Base-by-base conservation (phyloP, 140 eudicot genomes). In the Stevia rebaudiana region DNA sequence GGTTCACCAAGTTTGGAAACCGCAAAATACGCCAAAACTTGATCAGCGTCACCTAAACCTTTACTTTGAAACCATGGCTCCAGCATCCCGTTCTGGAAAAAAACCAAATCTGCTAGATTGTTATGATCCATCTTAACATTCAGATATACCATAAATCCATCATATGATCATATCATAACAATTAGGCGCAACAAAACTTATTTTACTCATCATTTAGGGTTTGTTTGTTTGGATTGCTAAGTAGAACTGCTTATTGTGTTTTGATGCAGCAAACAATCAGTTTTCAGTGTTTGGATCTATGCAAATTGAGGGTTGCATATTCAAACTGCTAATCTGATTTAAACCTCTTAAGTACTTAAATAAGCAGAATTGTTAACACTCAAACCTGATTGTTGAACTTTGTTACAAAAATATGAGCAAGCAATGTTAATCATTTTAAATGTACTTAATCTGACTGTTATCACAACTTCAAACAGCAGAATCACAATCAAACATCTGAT, bases 41-140 rank as follows among this genome's bases (percentile, higher is more conserved):
- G 98, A 62, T 71, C 88, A 1, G 95, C 90, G 49, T 81, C 83
- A 66, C 87, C 82, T 24, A 92, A 70, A 70, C 94, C 96, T 79
- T 92, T 92, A 81, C 87, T 85, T 40, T 88, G 50, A 50, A 88
- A 88, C 98, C 98, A 92, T 11, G 98, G 98, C 78, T 88, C 96
- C 89, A 92, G 68, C 98, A 92, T 92, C 60, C 98, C 98, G 57
- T 92, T 92, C 98, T 92, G 98, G 98, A 92, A 92, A 78, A 92
- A 92, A 7, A 92, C 94, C 98, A 92, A 92, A 79, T 92, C 98
- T 92, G 98, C 95, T 84, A 82, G 84, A 90, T 78, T 71, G 86
- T 90, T 80, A 86, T 67, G 75, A 80, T 80, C 77, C 73, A 73
- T 61, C 55, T 25, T 54, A 24, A 54, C 10, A 54, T 24, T 53